phyloP scores from a whole-genome alignment of 2,329 filamentous ascomycete species.

The Neoscytalidium dimidiatum region DNA sequence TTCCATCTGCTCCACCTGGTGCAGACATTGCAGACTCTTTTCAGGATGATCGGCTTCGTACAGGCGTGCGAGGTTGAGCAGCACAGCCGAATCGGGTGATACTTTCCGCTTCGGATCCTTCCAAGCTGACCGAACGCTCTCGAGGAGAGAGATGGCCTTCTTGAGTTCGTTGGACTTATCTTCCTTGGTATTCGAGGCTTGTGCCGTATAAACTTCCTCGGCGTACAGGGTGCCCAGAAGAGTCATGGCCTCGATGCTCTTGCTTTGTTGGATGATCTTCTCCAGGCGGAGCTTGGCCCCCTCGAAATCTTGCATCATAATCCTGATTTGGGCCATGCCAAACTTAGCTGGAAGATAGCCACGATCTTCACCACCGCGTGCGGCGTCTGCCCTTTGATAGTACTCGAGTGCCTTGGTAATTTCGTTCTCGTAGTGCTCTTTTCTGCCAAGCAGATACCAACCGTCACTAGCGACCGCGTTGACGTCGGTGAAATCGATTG shows the following conservation, averaged over 20 bases:
- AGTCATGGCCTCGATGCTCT: slow-evolving; percentile 85
- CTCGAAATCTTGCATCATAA: slow-evolving; percentile 79
- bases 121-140: slow-evolving; percentile 84
- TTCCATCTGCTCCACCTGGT: slow-evolving; percentile 90
- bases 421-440: slow-evolving; percentile 83
- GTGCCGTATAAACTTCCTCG: slow-evolving; percentile 85
- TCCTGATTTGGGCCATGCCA: slow-evolving; percentile 84
- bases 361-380: slow-evolving; percentile 84
- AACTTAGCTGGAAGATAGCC: slow-evolving; percentile 95
- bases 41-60: slow-evolving; percentile 87
- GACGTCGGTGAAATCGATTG: slow-evolving; percentile 93
- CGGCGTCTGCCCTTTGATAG: slow-evolving; percentile 88
- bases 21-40: slow-evolving; percentile 86
- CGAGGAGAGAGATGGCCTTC: slow-evolving; percentile 83
- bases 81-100: slow-evolving; percentile 77
- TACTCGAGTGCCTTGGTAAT: slow-evolving; percentile 76
- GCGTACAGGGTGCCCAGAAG: slow-evolving; percentile 89
- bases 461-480: slow-evolving; percentile 96
- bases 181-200: slow-evolving; percentile 72
- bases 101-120: slow-evolving; percentile 88
- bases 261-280: slow-evolving; percentile 87
- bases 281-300: slow-evolving; percentile 92
- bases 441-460: slow-evolving; percentile 91
- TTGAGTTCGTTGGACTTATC: slow-evolving; percentile 84
- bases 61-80: slow-evolving; percentile 87